Conservation (phyloP, 257 asterid genomes). For the Solanum acaule region DNA sequence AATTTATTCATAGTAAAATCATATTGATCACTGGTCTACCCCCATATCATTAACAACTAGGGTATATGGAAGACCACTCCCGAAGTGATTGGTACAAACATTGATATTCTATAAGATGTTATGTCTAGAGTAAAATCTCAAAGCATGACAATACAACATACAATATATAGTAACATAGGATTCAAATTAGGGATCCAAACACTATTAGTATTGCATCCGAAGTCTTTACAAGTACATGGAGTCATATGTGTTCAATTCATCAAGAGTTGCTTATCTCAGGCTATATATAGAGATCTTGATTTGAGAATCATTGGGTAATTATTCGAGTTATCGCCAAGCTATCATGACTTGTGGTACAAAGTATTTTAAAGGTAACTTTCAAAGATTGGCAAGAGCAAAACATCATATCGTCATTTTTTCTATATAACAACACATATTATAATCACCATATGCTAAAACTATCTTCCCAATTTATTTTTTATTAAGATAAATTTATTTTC, state of each 20-base stretch:
- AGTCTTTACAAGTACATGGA: slow-evolving; percentile 2
- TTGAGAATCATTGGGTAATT: background rate
- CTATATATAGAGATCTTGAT: slow-evolving; percentile 26
- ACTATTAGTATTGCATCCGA: background rate
- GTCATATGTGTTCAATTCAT: slow-evolving; percentile 11
- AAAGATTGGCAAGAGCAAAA: slow-evolving; percentile 9
- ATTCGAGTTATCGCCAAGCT: slow-evolving; percentile 5
- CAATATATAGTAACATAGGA: slow-evolving; percentile 15
- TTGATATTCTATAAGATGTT: too few species aligned
- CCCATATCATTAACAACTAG: too few species aligned
- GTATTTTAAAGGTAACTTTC: slow-evolving; percentile 9
- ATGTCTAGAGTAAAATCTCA: too few species aligned
- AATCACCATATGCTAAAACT: too few species aligned
- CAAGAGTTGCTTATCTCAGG: slow-evolving; percentile 13
- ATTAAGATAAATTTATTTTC: too few species aligned
- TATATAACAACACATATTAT: too few species aligned
- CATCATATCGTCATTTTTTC: background rate
- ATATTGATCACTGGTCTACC: too few species aligned
- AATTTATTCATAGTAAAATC: too few species aligned
- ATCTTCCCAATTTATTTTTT: too few species aligned
- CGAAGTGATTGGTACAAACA: too few species aligned
- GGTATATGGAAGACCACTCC: too few species aligned
- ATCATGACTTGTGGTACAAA: slow-evolving; percentile 7
- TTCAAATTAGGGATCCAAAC: background rate
- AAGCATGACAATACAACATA: too few species aligned